Evolutionary conservation across 345 rosid species (phyloP), one percentile per base, ranked within the genome.

Genomic region (Eucalyptus globulus): DNA sequence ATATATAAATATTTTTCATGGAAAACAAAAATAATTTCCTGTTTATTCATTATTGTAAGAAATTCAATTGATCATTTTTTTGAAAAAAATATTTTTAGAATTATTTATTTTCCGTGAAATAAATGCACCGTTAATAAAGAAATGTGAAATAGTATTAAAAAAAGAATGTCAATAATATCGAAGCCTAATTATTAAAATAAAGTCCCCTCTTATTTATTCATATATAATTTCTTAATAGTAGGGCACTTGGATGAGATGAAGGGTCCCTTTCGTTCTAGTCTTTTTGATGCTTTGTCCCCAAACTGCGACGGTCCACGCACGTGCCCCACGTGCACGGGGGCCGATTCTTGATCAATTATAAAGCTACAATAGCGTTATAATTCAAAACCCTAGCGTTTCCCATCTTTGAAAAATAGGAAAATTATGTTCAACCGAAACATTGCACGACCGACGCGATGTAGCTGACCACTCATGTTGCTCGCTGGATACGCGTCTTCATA

Each of bases 61-160:
- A 53, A 21, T 53, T 8, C 5, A 53, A 53, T 53, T 53, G 58
- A 53, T 53, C 26, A 53, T 53, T 21, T 53, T 53, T 53, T 19
- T 7, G 3, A 8, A 19, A 53, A 53, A 19, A 19, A 19, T 3
- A 19, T 21, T 53, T 53, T 21, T 53, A 4, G 0, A 53, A 21
- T 53, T 53, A 53, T 53, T 53, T 1, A 21, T 53, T 53, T 53
- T 2, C 0, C 0, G 0, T 4, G 1, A 53, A 53, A 19, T 53
- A 53, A 53, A 53, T 53, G 11, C 58, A 53, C 58, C 5, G 1
- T 53, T 53, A 8, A 53, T 53, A 53, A 53, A 53, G 58, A 53
- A 53, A 53, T 53, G 58, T 53, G 24, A 53, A 53, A 0, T 62
- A 29, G 17, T 27, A 62, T 27, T 2, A 62, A 3, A 62, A 62